Evolutionary conservation across 352 stramenopile genomes (phyloP), one percentile per base, ranked within the genome.

Genomic region (Elongisporangium prolatum): DNA sequence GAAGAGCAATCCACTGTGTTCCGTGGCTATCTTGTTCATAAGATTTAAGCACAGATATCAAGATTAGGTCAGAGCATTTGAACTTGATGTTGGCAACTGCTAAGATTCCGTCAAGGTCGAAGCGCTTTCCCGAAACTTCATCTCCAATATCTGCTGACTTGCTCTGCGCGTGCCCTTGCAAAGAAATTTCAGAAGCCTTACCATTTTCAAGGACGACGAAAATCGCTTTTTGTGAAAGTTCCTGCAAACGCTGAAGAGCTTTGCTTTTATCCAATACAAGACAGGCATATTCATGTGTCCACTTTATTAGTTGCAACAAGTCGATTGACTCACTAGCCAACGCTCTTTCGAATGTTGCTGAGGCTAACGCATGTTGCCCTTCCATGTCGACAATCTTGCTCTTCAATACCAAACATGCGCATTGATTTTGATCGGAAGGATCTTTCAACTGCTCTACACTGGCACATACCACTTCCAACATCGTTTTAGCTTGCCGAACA

Each of bases 401-500:
- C 3, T 57, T 37, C 57, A 78, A 48, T 24, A 68, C 24, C n/a
- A 66, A 50, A 54, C 59, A 75, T 18, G 63, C 34, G 5, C 50
- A 52, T 16, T 13, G 21, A 24, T 40, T 16, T 20, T 67, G 22
- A 52, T 14, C 57, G 14, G 52, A 25, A 21, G 21, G 5, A 34
- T 57, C 38, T 10, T 57, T 54, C 2, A 50, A 49, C 6, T 40
- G 52, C 0, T 57, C 24, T 17, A 24, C 8, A 16, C 65, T 65
- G 21, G 71, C 54, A 8, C 50, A 54, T 25, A 84, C 40, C 40
- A 80, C 75, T 13, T 77, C 67, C 3, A 90, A 56, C 37, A 82
- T 68, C 6, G 61, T 67, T 61, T 91, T 89, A 21, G 64, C 81
- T 56, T 91, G 76, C 0, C 73, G 74, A 18, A 84, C 49, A 58